Evolutionary conservation across 2,329 filamentous ascomycete genomes (phyloP), one percentile per base, ranked within the genome.

Genomic region (Fusarium odoratissimum): DNA sequence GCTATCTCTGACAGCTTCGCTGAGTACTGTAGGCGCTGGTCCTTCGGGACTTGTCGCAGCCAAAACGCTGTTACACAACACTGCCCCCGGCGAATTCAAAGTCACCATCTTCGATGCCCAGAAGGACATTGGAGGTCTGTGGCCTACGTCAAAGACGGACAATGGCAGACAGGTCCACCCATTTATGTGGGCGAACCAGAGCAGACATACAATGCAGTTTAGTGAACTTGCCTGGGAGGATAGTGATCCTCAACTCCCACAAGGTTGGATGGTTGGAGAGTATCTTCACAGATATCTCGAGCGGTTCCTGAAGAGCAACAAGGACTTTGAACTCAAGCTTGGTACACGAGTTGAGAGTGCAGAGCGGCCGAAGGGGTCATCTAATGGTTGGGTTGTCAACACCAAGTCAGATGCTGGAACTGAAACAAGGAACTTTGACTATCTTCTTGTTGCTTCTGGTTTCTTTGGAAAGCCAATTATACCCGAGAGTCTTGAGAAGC

Each of bases 121-220:
- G 51, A 77, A 85, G 38, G 86, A 88, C 42, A 86, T 95, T 21
- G 94, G 93, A 16, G 94, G 94, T 0, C 87, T 96, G n/a, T 97
- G 94, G 94, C 91, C 92, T 7, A 82, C 84, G 3, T 80, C 81
- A 17, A 85, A 84, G 59, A 73, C 82, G 4, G 89, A 91, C 60
- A 73, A 69, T n/a, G 81, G 74, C 3, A 86, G 88, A 5, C 82
- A 89, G 42, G 82, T 92, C 21, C 89, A 92, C 69, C 92, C 91
- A 13, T 86, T 92, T 58, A 92, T 93, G 86, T 85, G 89, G 21
- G 89, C 89, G 8, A 97, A 97, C 79, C 89, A 95, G 76, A 95
- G 92, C 82, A 88, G 88, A 49, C 93, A 94, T 80, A 94, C 93
- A 0, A 90, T 96, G 71, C 87, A 89, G 75, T 91, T 91, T 75